phyloP scores from a whole-genome alignment of 129 eudicot genomes.

The Helianthus tuberosus region DNA sequence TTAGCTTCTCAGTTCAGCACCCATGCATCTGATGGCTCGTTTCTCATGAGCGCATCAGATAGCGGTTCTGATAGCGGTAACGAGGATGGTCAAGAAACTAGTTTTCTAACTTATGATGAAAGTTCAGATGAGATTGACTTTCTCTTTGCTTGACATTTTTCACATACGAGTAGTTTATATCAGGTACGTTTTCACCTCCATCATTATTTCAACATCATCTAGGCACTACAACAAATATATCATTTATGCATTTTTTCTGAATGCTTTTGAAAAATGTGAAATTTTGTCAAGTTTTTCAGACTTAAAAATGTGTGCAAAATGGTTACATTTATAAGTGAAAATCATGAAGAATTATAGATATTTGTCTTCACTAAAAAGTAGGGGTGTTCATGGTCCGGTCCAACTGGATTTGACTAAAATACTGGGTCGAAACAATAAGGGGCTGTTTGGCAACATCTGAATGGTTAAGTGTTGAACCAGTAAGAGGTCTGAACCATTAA shows the following conservation, averaged over 20 bases:
- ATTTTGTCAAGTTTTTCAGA: no score
- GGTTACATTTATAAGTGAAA: neutral
- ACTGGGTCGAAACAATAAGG: no score
- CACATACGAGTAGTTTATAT: neutral
- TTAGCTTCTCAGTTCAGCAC: slow-evolving; percentile 43
- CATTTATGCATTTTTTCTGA: neutral
- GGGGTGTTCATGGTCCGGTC: no score
- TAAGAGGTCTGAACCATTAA: no score
- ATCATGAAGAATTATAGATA: no score
- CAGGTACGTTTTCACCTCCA: neutral
- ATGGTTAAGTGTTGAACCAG: no score
- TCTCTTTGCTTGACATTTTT: slow-evolving; percentile 26
- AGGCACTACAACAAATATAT: neutral
- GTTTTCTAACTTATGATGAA: slow-evolving; percentile 50
- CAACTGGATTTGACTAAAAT: no score
- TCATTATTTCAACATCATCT: neutral
- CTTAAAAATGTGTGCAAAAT: neutral
- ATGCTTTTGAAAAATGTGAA: neutral
- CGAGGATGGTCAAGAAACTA: slow-evolving; percentile 44
- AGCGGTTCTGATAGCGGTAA: slow-evolving; percentile 57
- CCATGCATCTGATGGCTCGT: slow-evolving; percentile 45
- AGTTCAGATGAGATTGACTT: slow-evolving; percentile 72
- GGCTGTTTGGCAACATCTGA: no score
- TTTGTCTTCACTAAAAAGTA: no score
- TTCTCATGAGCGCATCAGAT: slow-evolving; percentile 46